These are phyloP conservation scores for Fusarium cyanostomum DNA, from an alignment of 2,329 filamentous ascomycete genomes.

Conservation along the genomic window DNA sequence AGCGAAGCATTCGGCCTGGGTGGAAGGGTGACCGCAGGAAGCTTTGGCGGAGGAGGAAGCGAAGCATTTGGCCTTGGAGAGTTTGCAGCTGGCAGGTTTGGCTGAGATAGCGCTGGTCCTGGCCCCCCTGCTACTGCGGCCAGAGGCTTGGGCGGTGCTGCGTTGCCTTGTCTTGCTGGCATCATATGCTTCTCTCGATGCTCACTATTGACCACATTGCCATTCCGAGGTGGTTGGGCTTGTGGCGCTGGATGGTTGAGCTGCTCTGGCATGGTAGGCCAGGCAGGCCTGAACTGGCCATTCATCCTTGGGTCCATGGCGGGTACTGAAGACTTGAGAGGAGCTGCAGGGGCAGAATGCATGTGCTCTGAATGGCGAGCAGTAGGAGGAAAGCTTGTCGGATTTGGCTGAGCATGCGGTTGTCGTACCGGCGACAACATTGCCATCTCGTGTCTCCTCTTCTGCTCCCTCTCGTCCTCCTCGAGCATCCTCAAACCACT, in stretches of 20 bases:
- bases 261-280: neutral
- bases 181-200: neutral
- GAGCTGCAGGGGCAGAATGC: neutral
- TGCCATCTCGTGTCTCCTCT: conserved; percentile 3
- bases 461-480: conserved; percentile 27
- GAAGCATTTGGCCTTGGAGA: neutral
- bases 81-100: neutral
- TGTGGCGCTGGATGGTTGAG: neutral
- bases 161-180: neutral
- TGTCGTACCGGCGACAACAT: conserved; percentile 7
- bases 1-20: no score
- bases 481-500: conserved; percentile 44
- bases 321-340: neutral
- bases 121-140: neutral
- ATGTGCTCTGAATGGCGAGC: neutral
- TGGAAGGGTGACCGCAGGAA: conserved; percentile 1
- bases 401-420: neutral
- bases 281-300: neutral
- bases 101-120: neutral
- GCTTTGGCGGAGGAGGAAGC: neutral
- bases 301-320: conserved; percentile 5
- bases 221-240: conserved; percentile 2
- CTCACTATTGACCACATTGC: neutral
- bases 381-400: conserved; percentile 6
- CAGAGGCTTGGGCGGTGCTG: neutral